Conservation (phyloP, 176 grass and related monocot species). For the Bothriochloa decipiens region DNA sequence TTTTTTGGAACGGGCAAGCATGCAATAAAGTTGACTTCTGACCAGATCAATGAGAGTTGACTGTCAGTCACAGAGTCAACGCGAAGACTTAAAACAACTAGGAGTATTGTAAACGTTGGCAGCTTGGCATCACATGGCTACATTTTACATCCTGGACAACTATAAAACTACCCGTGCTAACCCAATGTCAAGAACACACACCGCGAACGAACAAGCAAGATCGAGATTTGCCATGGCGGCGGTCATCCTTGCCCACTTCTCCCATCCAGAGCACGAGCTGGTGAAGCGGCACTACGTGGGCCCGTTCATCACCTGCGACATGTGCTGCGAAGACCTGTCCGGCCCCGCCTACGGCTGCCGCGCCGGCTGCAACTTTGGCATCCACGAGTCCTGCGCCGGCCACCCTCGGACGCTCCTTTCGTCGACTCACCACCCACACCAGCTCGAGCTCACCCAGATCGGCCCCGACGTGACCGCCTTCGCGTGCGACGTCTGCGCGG, state of each 20-base stretch:
- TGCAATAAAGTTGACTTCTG: no score
- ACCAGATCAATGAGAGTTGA: no score
- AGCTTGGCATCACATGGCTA: no score
- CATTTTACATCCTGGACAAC: no score
- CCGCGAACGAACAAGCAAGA: no score
- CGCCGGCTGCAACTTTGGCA: constrained; percentile 8
- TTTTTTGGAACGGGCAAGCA: no score
- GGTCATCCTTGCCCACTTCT: constrained; percentile 11
- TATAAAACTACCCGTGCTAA: no score
- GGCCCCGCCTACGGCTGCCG: constrained; percentile 10
- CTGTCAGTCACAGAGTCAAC: no score
- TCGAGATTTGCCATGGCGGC: no score
- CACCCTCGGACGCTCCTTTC: not conserved
- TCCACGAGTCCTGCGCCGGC: constrained; percentile 20
- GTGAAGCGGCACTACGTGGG: constrained; percentile 16
- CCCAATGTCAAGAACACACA: no score
- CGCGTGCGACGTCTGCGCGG: not conserved
- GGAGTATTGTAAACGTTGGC: no score
- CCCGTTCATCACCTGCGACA: not conserved
- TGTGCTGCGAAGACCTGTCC: constrained; percentile 1
- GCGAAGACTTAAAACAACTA: no score
- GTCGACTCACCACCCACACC: not conserved
- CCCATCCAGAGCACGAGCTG: constrained; percentile 19
- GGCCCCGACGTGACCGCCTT: not conserved
- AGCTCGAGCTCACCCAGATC: constrained; percentile 7